These are phyloP conservation scores for Colletotrichum sublineola DNA, from an alignment of 2,329 filamentous ascomycete genomes.

Conservation along the genomic window DNA sequence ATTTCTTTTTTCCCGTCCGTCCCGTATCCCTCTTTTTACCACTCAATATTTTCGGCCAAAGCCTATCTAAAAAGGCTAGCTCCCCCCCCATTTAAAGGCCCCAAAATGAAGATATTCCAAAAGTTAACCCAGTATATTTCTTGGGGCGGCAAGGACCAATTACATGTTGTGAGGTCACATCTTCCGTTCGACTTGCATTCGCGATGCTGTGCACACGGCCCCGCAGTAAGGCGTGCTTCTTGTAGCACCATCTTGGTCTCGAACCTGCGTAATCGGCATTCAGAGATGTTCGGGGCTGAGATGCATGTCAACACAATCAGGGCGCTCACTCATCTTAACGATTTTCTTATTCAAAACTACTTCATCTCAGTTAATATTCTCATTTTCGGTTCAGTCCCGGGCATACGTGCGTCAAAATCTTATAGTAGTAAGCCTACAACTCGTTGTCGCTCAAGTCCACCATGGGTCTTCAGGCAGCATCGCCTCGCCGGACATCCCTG, in stretches of 20 bases:
- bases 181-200: neutral
- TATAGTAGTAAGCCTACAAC: neutral
- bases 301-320: neutral
- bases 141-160: neutral
- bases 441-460: neutral
- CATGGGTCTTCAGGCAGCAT: neutral
- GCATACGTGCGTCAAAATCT: neutral
- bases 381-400: neutral
- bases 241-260: neutral
- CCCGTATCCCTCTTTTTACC: too few species aligned
- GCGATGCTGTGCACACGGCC: conserved; percentile 29
- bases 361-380: neutral
- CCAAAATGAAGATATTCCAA: neutral
- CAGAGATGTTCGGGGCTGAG: neutral
- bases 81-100: neutral
- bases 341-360: neutral
- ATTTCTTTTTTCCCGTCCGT: neutral
- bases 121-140: neutral
- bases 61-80: too few species aligned
- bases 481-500: neutral
- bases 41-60: too few species aligned
- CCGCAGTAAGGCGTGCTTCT: conserved; percentile 43
- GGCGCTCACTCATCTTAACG: neutral
- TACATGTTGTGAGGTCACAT: neutral
- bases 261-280: conserved; percentile 5